These are phyloP conservation scores for Tricholoma sp. DNA, from an alignment of 768 basidiomycete genomes.

Conservation along the genomic window DNA sequence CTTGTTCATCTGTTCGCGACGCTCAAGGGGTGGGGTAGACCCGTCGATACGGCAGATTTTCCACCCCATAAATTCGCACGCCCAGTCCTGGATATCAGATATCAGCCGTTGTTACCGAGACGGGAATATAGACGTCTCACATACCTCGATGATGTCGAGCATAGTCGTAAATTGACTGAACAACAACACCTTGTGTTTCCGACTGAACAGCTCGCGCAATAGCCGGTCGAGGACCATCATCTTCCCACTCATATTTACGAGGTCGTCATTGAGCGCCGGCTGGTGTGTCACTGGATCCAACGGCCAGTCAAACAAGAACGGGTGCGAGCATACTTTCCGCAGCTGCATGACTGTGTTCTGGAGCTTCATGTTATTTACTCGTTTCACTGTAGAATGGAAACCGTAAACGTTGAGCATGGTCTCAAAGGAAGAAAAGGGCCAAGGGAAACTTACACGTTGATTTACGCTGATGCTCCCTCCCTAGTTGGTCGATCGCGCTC, in stretches of 20 bases:
- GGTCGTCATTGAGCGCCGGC: conserved; percentile 66
- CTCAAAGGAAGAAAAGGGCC: neutral
- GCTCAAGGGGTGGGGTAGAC: conserved; percentile 67
- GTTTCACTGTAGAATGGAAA: conserved; percentile 41
- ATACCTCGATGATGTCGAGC: conserved; percentile 91
- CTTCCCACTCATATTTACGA: conserved; percentile 88
- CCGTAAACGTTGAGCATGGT: neutral
- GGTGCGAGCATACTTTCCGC: conserved; percentile 93
- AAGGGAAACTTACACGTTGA: conserved; percentile 45
- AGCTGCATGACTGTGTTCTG: conserved; percentile 97
- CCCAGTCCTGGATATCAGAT: conserved; percentile 66
- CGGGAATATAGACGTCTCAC: neutral
- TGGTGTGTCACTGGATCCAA: conserved; percentile 54
- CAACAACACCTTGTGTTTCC: conserved; percentile 79
- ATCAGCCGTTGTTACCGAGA: neutral
- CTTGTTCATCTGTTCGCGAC: conserved; percentile 77
- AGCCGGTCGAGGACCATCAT: conserved; percentile 95
- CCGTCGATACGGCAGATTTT: conserved; percentile 90
- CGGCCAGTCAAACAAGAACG: conserved; percentile 87
- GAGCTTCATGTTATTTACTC: conserved; percentile 88
- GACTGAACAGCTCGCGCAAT: conserved; percentile 72
- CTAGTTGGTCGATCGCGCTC: conserved; percentile 46
- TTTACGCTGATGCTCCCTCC: conserved; percentile 51
- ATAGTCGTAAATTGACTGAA: conserved; percentile 96
- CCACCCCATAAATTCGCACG: conserved; percentile 77